A percentile compares a stretch with the other conserved stretches of the same genome.
phyloP scores from a whole-genome alignment of 2,329 filamentous ascomycete genomes.

The Botrytis tulipae region DNA sequence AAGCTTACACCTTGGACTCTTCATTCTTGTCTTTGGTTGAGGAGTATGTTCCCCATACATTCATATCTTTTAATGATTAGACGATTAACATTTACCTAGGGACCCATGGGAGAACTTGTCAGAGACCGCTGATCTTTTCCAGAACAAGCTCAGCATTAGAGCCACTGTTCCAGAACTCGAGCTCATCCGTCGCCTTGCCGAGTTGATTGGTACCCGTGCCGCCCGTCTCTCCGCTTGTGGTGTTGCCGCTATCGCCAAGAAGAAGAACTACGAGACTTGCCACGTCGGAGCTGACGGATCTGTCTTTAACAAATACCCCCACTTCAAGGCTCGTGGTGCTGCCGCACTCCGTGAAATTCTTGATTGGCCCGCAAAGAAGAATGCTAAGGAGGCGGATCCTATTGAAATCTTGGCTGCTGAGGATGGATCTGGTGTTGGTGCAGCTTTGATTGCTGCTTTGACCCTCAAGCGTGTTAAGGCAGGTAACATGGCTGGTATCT shows the following conservation, averaged over 20 bases:
- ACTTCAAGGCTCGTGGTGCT: constrained; percentile 92
- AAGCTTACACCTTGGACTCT: constrained; percentile 85
- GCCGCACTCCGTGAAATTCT: constrained; percentile 90
- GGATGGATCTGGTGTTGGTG: constrained; percentile 95
- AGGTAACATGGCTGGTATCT: constrained; percentile 62
- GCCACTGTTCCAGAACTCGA: constrained; percentile 79
- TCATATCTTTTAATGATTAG: constrained; percentile 26
- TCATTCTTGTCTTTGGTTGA: constrained; percentile 93
- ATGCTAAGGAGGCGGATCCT: constrained; percentile 74
- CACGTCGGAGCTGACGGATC: constrained; percentile 97
- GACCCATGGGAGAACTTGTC: constrained; percentile 94
- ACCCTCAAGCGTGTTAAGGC: constrained; percentile 63
- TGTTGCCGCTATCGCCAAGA: constrained; percentile 93
- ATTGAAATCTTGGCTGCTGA: constrained; percentile 87
- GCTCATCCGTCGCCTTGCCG: constrained; percentile 81
- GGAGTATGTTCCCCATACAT: constrained; percentile 54
- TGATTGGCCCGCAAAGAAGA: constrained; percentile 78
- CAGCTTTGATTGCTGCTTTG: constrained; percentile 82
- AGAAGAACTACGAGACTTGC: constrained; percentile 84
- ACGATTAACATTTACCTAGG: constrained; percentile 45
- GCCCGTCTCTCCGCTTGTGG: constrained; percentile 92
- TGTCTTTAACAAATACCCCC: constrained; percentile 98
- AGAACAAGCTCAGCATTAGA: constrained; percentile 68
- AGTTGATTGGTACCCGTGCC: constrained; percentile 91
- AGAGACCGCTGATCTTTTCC: constrained; percentile 82